Conservation (phyloP, 192 early-diverging fungal species). For the Backusella tuberculispora region DNA sequence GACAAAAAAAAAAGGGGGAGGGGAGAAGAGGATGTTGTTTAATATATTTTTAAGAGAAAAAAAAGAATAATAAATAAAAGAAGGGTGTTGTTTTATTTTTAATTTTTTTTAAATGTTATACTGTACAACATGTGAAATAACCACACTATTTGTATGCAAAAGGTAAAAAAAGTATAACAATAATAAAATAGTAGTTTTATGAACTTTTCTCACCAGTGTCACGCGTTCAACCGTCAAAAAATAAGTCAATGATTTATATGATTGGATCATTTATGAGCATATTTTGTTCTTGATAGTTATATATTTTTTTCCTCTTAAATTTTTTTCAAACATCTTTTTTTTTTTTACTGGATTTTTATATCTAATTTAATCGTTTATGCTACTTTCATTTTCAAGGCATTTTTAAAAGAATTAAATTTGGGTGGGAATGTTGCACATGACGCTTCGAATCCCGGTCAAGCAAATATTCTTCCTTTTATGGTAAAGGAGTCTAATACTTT, state of each 20-base stretch:
- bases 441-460: conserved; percentile 8
- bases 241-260: background rate
- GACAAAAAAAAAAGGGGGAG: background rate
- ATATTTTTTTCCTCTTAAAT: background rate
- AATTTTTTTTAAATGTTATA: conserved; percentile 3
- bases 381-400: background rate
- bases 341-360: background rate
- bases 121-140: conserved; percentile 24
- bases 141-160: conserved; percentile 14
- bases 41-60: background rate
- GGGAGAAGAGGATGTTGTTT: background rate
- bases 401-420: conserved; percentile 3
- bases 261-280: background rate
- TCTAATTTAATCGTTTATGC: background rate
- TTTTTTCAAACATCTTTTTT: background rate
- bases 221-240: background rate
- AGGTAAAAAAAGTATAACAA: background rate
- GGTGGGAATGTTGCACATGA: conserved; percentile 2
- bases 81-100: background rate
- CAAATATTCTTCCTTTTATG: background rate
- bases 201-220: conserved; percentile 12
- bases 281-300: background rate
- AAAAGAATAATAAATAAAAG: background rate
- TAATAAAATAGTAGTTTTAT: background rate
- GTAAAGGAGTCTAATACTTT: background rate